A percentile compares a stretch with the other conserved stretches of the same genome.
Conservation (phyloP, 176 grass and related monocot genomes). For the Dactylis glomerata region DNA sequence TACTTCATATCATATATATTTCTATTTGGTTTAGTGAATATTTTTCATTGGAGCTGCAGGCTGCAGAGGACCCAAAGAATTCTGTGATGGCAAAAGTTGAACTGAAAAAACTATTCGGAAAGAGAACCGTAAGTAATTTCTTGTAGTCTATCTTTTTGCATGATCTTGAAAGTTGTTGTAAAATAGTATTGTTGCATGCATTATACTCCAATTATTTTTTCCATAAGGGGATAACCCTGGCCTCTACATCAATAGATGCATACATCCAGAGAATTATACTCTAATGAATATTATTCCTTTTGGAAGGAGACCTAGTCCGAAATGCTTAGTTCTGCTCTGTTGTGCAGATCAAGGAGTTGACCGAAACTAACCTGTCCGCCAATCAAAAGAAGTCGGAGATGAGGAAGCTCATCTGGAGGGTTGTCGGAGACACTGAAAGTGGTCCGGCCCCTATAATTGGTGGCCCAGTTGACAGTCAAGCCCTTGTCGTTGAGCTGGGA, state of each 20-base stretch:
- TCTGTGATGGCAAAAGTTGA: slow-evolving; percentile 68
- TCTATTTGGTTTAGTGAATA: background rate
- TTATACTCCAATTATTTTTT: background rate
- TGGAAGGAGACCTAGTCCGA: background rate
- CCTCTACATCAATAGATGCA: too few species aligned
- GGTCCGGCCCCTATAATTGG: slow-evolving; percentile 31
- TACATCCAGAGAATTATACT: too few species aligned
- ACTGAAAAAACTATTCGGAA: slow-evolving; percentile 64
- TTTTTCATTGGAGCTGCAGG: slow-evolving; percentile 22
- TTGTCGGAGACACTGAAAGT: slow-evolving; percentile 22
- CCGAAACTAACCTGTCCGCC: slow-evolving; percentile 68
- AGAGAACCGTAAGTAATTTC: slow-evolving; percentile 52
- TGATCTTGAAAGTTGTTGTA: background rate
- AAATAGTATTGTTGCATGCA: background rate
- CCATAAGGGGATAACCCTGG: too few species aligned
- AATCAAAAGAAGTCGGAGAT: slow-evolving; percentile 82
- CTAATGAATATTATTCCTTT: background rate
- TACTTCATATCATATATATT: background rate
- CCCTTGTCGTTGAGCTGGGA: slow-evolving; percentile 63
- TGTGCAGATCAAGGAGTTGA: slow-evolving; percentile 71
- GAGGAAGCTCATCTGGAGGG: slow-evolving; percentile 66
- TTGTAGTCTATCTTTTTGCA: background rate
- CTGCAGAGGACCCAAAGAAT: slow-evolving; percentile 55
- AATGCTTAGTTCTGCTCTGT: background rate
- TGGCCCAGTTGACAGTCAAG: slow-evolving; percentile 39